A percentile compares a stretch with the other conserved stretches of the same genome.
Evolutionary conservation across 2,329 filamentous ascomycete species (phyloP).

Genomic region (Phyllosticta citribraziliensis): DNA sequence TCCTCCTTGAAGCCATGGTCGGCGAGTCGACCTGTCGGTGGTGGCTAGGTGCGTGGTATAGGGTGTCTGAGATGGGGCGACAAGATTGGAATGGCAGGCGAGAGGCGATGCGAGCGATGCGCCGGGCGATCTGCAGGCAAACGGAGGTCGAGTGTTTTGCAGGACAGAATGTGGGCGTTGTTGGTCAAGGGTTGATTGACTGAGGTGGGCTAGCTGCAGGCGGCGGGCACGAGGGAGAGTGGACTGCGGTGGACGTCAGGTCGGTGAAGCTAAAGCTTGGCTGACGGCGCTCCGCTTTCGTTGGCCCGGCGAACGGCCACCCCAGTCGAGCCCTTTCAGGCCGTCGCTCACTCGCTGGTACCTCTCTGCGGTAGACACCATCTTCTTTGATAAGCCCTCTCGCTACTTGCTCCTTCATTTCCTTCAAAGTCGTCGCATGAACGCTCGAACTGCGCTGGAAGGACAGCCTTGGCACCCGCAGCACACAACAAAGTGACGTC

Average conservation of each 20-base stretch:
- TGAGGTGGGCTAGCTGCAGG: not conserved
- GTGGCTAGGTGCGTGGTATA: not conserved
- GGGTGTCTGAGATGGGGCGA: not conserved
- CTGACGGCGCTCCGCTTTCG: constrained; percentile 5
- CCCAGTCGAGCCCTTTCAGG: not conserved
- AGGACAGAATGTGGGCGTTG: constrained; percentile 5
- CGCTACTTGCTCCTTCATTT: not conserved
- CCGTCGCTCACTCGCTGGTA: too few species aligned
- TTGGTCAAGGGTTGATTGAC: constrained; percentile 3
- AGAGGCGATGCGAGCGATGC: not conserved
- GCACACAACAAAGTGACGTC: not conserved
- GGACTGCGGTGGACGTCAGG: not conserved
- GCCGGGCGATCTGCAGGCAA: not conserved
- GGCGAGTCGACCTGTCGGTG: constrained; percentile 2
- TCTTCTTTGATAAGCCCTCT: not conserved
- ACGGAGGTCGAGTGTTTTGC: constrained; percentile 4
- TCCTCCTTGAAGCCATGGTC: constrained; percentile 71
- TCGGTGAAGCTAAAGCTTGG: constrained; percentile 9
- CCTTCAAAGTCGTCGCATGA: not conserved
- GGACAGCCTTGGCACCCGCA: not conserved
- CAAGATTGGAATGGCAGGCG: not conserved
- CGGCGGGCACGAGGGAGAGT: not conserved
- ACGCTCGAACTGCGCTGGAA: not conserved
- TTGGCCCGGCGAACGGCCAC: not conserved
- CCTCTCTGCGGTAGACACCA: not conserved